phyloP scores from a whole-genome alignment of 371 early-diverging fungal species.

The Zychaea mexicana region DNA sequence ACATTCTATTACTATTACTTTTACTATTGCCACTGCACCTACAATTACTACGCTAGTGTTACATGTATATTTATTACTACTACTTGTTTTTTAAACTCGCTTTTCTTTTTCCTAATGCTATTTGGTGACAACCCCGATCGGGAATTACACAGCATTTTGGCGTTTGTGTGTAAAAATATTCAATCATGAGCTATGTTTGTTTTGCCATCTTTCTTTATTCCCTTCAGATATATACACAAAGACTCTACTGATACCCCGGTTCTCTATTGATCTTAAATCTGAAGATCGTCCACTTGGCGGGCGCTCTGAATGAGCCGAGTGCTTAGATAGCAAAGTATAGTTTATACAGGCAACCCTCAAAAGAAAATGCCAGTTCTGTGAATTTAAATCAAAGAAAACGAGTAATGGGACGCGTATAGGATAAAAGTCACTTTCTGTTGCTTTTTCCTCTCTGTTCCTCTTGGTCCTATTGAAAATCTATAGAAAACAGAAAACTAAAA shows the following conservation, averaged over 20 bases:
- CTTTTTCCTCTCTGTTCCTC: conserved; percentile 1
- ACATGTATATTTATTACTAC: too few relatives aligned
- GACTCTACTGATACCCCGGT: too few relatives aligned
- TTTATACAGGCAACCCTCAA: too few relatives aligned
- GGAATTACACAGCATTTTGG: neutral
- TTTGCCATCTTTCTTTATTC: neutral
- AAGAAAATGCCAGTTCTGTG: too few relatives aligned
- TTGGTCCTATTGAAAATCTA: conserved; percentile 3
- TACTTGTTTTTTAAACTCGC: too few relatives aligned
- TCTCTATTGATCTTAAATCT: neutral
- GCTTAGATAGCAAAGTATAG: too few relatives aligned
- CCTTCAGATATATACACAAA: too few relatives aligned
- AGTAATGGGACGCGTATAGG: too few relatives aligned
- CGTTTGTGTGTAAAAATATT: neutral
- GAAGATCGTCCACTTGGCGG: too few relatives aligned
- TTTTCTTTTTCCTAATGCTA: neutral
- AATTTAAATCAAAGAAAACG: too few relatives aligned
- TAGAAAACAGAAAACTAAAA: neutral
- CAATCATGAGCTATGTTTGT: conserved; percentile 3
- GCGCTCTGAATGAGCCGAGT: too few relatives aligned
- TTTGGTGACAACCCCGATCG: neutral
- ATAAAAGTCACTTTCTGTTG: neutral
- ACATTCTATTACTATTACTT: neutral
- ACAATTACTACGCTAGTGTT: neutral
- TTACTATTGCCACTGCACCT: neutral